Base-by-base conservation (phyloP, 306 rosid genomes). In the Trifolium pratense region DNA sequence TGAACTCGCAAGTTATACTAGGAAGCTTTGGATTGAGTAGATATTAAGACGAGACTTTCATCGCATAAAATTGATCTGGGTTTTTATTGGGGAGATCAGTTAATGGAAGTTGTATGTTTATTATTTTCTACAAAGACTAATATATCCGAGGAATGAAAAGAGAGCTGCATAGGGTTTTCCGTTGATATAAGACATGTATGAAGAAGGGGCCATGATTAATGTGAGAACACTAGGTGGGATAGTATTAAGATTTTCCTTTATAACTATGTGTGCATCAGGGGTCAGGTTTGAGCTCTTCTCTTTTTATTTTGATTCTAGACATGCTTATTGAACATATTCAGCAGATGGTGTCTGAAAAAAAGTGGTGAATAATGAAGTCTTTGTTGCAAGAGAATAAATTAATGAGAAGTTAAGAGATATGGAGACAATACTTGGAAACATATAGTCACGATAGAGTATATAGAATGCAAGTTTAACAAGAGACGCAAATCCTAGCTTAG, bases 401-500 rank as follows among this genome's bases (percentile, higher is more conserved):
- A 59, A 59, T 29, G 65, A 58, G 8, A 60, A 31, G 66, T 59
- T 59, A 31, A 31, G 42, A 59, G 43, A 60, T 31, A 32, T 60
- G 66, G 25, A 8, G 25, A 32, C 39, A 59, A 59, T 31, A 13
- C 39, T 59, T 26, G 65, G 11, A 29, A 59, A 58, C 16, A 11
- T 12, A 56, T 25, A 56, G 34, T 25, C 14, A 11, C 36, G 5
- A 1, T 37, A 59, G 5, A 59, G 18, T 59, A 59, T 59, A 26
- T 26, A 29, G 64, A 29, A 29, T 59, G 66, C 20, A 29, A 59
- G 42, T 59, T 25, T 59, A 31, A 16, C 36, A 11, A 25, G 17
- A 12, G 34, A 13, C 16, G 25, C 39, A 58, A 58, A 58, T 58
- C 64, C 64, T 29, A 29, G 5, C 32, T 29, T 29, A 29, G 23